Evolutionary conservation across 768 basidiomycete genomes (phyloP).

Genomic region (Leccinum uliginosum): DNA sequence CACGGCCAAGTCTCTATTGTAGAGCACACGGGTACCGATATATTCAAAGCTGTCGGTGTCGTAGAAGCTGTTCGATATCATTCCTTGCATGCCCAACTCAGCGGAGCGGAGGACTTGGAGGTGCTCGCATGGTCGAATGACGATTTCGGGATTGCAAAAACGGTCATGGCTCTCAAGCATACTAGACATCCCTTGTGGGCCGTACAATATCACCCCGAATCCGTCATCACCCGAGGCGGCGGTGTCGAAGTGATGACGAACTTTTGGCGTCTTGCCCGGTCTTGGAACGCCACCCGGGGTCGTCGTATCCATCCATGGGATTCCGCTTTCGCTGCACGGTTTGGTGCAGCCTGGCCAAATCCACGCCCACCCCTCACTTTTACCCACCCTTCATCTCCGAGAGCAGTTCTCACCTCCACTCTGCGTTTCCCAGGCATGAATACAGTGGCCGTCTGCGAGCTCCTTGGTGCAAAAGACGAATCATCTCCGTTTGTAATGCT

Average conservation of each 20-base stretch:
- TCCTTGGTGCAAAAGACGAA: conserved; percentile 56
- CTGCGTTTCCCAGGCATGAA: conserved; percentile 42
- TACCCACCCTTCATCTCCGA: conserved; percentile 15
- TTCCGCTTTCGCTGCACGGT: conserved; percentile 25
- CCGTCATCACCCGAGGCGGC: conserved; percentile 65
- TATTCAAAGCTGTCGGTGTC: conserved; percentile 55
- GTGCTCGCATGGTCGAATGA: conserved; percentile 73
- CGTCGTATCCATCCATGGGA: conserved; percentile 43
- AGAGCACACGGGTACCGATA: conserved; percentile 49
- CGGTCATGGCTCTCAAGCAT: conserved; percentile 75
- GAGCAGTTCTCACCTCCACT: conserved; percentile 35
- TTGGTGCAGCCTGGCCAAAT: conserved; percentile 61
- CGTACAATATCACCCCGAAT: conserved; percentile 89
- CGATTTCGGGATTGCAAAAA: conserved; percentile 56
- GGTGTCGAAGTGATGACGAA: conserved; percentile 66
- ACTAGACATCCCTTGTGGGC: conserved; percentile 71
- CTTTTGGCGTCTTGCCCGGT: conserved; percentile 66
- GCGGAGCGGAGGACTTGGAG: conserved; percentile 46
- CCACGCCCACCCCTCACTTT: conserved; percentile 22
- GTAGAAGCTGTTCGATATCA: conserved; percentile 74
- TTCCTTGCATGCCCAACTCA: conserved; percentile 62
- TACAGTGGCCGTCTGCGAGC: conserved; percentile 51
- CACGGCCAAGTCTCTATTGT: conserved; percentile 73
- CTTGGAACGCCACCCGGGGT: conserved; percentile 45
- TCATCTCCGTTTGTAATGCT: conserved; percentile 62